Evolutionary conservation across 495 filamentous ascomycete genomes (phyloP).

Genomic region (Podospora sp.): DNA sequence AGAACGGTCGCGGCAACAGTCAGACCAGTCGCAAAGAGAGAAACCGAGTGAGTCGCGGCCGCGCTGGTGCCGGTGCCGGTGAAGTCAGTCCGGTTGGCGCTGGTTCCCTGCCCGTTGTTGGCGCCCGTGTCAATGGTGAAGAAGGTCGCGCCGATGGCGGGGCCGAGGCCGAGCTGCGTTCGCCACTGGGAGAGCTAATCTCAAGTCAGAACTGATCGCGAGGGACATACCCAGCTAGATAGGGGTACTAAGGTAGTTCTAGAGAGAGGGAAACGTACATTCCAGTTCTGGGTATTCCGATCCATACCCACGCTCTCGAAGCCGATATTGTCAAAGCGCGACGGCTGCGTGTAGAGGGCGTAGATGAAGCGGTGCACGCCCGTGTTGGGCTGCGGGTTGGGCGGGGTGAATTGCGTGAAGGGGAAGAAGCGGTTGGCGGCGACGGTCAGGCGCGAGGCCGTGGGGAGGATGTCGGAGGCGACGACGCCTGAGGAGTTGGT

Average conservation of each 20-base stretch:
- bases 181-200: slow-evolving; percentile 20
- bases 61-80: background rate
- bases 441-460: slow-evolving; percentile 28
- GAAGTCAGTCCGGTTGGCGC: slow-evolving; percentile 4
- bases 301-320: slow-evolving; percentile 32
- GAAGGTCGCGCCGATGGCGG: slow-evolving; percentile 34
- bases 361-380: slow-evolving; percentile 35
- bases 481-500: slow-evolving; percentile 20
- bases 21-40: background rate
- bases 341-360: slow-evolving; percentile 33
- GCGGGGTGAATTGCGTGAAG: slow-evolving; percentile 28
- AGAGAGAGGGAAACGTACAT: slow-evolving; percentile 20
- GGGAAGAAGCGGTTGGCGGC: slow-evolving; percentile 19
- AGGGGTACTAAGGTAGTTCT: too few species aligned
- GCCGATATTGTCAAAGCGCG: slow-evolving; percentile 23
- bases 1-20: background rate
- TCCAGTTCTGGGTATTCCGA: slow-evolving; percentile 26
- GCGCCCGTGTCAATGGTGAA: slow-evolving; percentile 29
- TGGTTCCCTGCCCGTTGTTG: slow-evolving; percentile 21
- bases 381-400: slow-evolving; percentile 22
- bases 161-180: slow-evolving; percentile 30
- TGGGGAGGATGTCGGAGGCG: slow-evolving; percentile 25
- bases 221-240: too few species aligned
- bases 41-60: background rate
- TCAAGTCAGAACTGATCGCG: background rate